Evolutionary conservation across 176 grass and related monocot species (phyloP).

Genomic region (Cymbopogon citratus): DNA sequence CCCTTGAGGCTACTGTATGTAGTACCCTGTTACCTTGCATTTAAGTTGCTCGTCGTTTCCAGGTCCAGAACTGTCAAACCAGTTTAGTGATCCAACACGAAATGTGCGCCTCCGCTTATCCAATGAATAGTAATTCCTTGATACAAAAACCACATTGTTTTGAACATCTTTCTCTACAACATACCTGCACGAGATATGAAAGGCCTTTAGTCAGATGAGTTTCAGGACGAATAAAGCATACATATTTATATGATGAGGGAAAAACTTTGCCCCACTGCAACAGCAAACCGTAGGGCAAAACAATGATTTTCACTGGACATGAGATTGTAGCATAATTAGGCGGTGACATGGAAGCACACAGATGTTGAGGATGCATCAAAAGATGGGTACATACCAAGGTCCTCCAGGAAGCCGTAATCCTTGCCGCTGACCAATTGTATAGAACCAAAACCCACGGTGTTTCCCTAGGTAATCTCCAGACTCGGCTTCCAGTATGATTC

Average conservation of each 20-base stretch:
- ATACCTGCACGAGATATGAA: slow-evolving; percentile 47
- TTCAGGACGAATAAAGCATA: not conserved
- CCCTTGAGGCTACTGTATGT: not conserved
- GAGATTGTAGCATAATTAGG: slow-evolving; percentile 12
- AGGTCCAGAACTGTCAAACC: slow-evolving; percentile 61
- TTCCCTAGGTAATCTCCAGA: slow-evolving; percentile 92
- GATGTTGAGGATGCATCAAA: not conserved
- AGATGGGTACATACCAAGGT: slow-evolving; percentile 56
- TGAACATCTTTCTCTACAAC: slow-evolving; percentile 90
- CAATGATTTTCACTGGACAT: not conserved
- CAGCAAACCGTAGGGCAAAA: not conserved
- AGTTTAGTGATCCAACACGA: slow-evolving; percentile 69
- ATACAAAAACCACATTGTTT: slow-evolving; percentile 88
- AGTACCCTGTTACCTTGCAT: slow-evolving; percentile 72
- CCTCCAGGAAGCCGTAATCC: slow-evolving; percentile 81
- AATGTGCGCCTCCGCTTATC: slow-evolving; percentile 80
- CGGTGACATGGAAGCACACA: slow-evolving; percentile 1
- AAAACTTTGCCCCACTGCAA: not conserved
- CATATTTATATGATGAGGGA: not conserved
- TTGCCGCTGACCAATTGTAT: slow-evolving; percentile 92
- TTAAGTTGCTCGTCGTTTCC: slow-evolving; percentile 35
- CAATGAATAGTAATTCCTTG: slow-evolving; percentile 87
- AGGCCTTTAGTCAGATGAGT: not conserved
- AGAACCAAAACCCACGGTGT: slow-evolving; percentile 92
- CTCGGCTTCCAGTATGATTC: slow-evolving; percentile 82